Conservation (phyloP, 495 filamentous ascomycete genomes). For the Wilcoxina mikolae region DNA sequence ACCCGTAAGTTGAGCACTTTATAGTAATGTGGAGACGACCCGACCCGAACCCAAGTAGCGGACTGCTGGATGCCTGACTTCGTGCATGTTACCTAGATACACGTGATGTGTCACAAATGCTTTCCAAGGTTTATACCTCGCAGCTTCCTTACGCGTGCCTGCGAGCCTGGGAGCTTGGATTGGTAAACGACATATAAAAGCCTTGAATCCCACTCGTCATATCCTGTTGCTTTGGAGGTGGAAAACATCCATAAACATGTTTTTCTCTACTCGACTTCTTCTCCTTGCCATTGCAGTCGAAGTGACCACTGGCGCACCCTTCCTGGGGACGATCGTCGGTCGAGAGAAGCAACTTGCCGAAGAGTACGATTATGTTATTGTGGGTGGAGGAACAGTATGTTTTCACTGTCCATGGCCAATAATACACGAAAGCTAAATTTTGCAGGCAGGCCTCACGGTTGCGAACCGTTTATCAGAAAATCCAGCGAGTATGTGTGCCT, state of each 20-base stretch:
- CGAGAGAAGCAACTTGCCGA: constrained; percentile 16
- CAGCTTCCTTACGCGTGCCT: too few relatives aligned
- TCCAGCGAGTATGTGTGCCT: constrained; percentile 15
- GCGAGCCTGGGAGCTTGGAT: too few relatives aligned
- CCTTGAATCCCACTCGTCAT: too few relatives aligned
- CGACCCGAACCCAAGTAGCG: too few relatives aligned
- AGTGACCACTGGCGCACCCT: background rate
- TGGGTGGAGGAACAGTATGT: constrained; percentile 36
- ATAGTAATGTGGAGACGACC: too few relatives aligned
- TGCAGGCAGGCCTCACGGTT: constrained; percentile 34
- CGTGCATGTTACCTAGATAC: too few relatives aligned
- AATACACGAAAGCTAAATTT: background rate
- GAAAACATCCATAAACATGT: constrained; percentile 5
- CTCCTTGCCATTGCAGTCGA: background rate
- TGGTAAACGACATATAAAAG: too few relatives aligned
- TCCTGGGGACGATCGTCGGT: constrained; percentile 9
- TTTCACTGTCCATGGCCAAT: background rate
- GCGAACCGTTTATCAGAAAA: constrained; percentile 34
- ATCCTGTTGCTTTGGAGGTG: too few relatives aligned
- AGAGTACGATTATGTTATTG: constrained; percentile 38
- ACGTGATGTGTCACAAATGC: too few relatives aligned
- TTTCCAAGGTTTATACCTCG: too few relatives aligned
- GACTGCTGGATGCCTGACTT: too few relatives aligned
- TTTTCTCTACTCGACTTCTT: background rate
- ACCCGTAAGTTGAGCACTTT: too few relatives aligned